Conservation (phyloP, 2,329 filamentous ascomycete genomes). For the Ophiostoma perfectum region DNA sequence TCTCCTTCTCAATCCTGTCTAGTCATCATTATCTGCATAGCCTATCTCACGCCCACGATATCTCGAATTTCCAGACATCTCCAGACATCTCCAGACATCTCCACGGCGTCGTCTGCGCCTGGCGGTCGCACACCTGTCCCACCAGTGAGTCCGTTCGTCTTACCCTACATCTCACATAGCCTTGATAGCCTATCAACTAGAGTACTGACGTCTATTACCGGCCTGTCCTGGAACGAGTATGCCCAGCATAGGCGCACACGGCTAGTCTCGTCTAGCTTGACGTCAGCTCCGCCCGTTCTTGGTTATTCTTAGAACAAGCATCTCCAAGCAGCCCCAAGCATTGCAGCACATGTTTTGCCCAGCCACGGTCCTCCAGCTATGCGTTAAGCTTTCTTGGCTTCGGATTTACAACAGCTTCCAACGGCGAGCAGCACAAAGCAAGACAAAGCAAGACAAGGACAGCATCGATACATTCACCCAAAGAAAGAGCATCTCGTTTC, state of each 20-base stretch:
- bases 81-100: background rate
- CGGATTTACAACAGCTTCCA: background rate
- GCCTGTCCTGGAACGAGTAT: background rate
- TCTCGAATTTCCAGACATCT: no score
- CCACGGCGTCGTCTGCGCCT: no score
- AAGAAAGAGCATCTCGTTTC: background rate
- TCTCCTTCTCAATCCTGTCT: background rate
- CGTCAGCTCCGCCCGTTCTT: constrained; percentile 1
- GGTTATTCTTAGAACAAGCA: constrained; percentile 10
- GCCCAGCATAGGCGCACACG: constrained; percentile 5
- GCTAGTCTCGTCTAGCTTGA: background rate
- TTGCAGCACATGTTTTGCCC: background rate
- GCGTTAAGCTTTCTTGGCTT: constrained; percentile 9
- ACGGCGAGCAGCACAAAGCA: background rate
- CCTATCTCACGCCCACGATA: background rate
- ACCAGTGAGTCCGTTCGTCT: no score
- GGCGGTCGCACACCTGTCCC: no score
- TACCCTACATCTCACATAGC: no score
- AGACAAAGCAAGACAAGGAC: background rate
- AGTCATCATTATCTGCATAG: background rate
- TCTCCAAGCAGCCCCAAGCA: background rate
- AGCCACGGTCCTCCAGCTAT: background rate
- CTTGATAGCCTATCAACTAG: no score
- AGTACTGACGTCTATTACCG: no score
- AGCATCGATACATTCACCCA: background rate